Base-by-base conservation (phyloP, 805 yeast species). In the Isabelozyma rhagii region DNA sequence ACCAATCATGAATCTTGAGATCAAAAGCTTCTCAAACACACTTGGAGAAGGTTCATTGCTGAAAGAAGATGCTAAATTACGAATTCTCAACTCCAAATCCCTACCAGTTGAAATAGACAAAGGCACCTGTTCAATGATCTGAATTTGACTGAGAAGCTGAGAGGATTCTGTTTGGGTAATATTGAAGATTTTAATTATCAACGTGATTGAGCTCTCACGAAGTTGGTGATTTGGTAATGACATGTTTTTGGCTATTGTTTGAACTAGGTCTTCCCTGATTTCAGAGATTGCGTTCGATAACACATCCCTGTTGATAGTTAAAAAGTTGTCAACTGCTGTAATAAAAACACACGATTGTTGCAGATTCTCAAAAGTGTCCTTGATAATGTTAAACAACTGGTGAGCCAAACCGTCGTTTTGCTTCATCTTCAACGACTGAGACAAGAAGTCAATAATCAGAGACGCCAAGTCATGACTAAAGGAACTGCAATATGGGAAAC, bases 71-170 rank as follows among this genome's bases (percentile, higher is more conserved):
- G 82, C 82, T 52, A 89, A 66, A 38, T 71, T 74, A 57, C 97
- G 78, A 29, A 86, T 75, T 61, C 96, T 79, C 50, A 85, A 70
- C 21, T 83, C 81, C 2, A 93, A 74, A 57, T 87, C 96, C 67
- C 97, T 82, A 1, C 88, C 86, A 49, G 82, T 82, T 10, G 79
- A 71, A 14, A 91, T 67, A n/a, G 80, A 79, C 46, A 85, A 72
- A 0, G 96, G 96, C 6, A 85, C 78, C 50, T 83, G 81, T 62
- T 90, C 97, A 44, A 92, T 79, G 2, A 80, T 58, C 46, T 75
- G 67, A 51, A 85, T 79, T 46, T 79, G 81, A 29, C 74, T 67
- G n/a, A 85, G 54, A 13, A 78, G 56, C 2, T 63, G 62, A 2
- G 81, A 75, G 13, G 71, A 60, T 10, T 31, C 36, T 31, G 10